Base-by-base conservation (phyloP, 805 yeast genomes). In the Wickerhamiella brachini region DNA sequence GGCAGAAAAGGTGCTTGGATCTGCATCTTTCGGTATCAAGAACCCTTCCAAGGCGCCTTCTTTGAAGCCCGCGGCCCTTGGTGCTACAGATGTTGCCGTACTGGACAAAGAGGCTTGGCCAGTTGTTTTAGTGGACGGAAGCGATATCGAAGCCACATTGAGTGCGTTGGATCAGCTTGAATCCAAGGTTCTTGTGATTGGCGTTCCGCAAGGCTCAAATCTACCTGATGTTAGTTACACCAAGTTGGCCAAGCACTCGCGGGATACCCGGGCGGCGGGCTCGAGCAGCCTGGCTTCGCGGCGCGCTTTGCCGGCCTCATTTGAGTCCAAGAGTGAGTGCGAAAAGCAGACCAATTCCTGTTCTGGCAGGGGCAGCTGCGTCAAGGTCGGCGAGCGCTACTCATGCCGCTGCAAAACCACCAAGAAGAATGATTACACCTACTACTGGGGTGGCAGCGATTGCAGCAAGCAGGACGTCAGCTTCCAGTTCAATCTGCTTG, bases 381-480 rank as follows among this genome's bases (percentile, higher is more conserved):
- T 59, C 31, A 56, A 57, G 52, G 44, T 55, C 29, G 59, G 63
- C 48, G 60, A 58, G 43, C 49, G 47, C 48, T 69, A 51, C 53
- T 54, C 57, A 26, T 70, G 74, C 61, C 59, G 58, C 38, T 70
- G 74, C 59, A 51, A 48, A 48, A 56, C 58, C 21, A 62, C 67
- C 50, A 50, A 56, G 39, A 59, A 56, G 51, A 63, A 63, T 31
- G 63, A 67, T 23, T 52, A 53, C 54, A 59, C 62, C 15, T 48
- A 45, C 43, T 53, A 57, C 55, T 70, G 71, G 68, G 73, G 70
- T 15, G 74, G 74, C 18, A 54, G 53, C 52, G 77, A 78, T 54
- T 84, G 93, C 65, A 71, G 75, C 59, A 83, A 83, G 73, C 72
- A 71, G 59, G 89, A 85, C 59, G 73, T 83, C 53, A 74, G 83